Base-by-base conservation (phyloP, 768 basidiomycete species). In the Strobilomyces confusus region DNA sequence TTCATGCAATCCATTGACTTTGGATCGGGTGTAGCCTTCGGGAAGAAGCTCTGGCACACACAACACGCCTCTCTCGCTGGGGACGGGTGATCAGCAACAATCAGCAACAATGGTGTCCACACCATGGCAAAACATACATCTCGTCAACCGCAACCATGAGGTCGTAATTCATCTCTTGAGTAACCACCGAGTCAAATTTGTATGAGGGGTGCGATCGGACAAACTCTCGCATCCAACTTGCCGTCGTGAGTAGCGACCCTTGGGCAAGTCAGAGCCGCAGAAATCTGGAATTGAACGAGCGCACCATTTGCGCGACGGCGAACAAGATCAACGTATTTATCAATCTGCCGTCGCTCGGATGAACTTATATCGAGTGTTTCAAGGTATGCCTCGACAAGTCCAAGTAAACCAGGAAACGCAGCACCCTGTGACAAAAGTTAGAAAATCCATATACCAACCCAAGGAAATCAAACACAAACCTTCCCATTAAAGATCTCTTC, bases 401-500 rank as follows among this genome's bases (percentile, higher is more conserved):
- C 82, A 30, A 98, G 68, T 19, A 98, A 73, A 11, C 94, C 94
- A 1, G 89, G 88, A 74, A 90, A 94, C 29, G 70, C 64, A 32
- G 74, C 69, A 9, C 80, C 81, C 85, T 91, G 53, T 57, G 47
- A 52, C 50, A 29, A 29, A n/a, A 34, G n/a, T 22, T 42, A 34
- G 51, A 58, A 41, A 42, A 46, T 46, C 14, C 12, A n/a, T 12
- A n/a, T 12, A 15, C 26, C 26, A 42, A 29, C 44, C 20, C 43
- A 46, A 44, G 32, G 43, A 44, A 45, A 46, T 53, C 44, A 19
- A 33, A 56, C 30, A 57, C 73, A 47, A 55, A 86, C 89, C 80
- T 90, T 89, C n/a, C 97, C 97, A 61, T 89, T 92, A 70, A 99
- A 87, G 47, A 98, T 90, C 72, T 98, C 92, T 55, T 91, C 75